Evolutionary conservation across 768 basidiomycete genomes (phyloP).

Genomic region (Rhodotorula babjevae): DNA sequence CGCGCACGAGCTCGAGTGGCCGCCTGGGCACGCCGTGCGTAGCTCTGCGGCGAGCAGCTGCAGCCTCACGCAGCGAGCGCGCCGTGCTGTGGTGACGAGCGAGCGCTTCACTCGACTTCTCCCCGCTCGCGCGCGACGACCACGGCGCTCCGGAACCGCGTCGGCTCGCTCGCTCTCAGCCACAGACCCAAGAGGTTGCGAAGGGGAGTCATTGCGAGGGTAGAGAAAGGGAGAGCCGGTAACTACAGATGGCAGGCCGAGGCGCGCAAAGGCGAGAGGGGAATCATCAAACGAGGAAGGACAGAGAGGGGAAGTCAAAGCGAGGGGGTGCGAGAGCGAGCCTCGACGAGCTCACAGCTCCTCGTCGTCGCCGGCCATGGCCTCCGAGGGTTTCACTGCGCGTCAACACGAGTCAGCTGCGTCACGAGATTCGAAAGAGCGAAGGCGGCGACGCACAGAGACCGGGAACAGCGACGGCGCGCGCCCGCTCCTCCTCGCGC

Average conservation of each 20-base stretch:
- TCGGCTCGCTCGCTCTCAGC: no score
- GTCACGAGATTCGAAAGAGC: no score
- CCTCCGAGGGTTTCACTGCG: slow-evolving; percentile 33
- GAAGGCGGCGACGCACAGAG: slow-evolving; percentile 51
- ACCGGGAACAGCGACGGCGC: slow-evolving; percentile 91
- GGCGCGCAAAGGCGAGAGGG: neutral
- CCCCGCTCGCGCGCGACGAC: no score
- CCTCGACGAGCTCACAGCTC: slow-evolving; percentile 12
- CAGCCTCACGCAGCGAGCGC: no score
- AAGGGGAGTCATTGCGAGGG: neutral
- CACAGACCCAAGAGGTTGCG: neutral
- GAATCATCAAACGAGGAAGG: slow-evolving; percentile 37
- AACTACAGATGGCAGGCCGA: neutral
- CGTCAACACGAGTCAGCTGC: neutral
- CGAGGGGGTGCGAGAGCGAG: neutral
- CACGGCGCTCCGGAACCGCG: no score
- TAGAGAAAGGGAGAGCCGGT: neutral
- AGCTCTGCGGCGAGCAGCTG: no score
- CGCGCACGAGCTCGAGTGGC: neutral
- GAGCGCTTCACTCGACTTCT: no score
- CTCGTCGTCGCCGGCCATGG: slow-evolving; percentile 35
- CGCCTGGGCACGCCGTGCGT: no score
- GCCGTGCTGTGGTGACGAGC: no score
- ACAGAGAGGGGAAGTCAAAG: neutral
- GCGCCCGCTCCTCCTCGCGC: slow-evolving; percentile 75